Base-by-base conservation (phyloP, 2,329 filamentous ascomycete genomes). In the Pestalotiopsis sp. region DNA sequence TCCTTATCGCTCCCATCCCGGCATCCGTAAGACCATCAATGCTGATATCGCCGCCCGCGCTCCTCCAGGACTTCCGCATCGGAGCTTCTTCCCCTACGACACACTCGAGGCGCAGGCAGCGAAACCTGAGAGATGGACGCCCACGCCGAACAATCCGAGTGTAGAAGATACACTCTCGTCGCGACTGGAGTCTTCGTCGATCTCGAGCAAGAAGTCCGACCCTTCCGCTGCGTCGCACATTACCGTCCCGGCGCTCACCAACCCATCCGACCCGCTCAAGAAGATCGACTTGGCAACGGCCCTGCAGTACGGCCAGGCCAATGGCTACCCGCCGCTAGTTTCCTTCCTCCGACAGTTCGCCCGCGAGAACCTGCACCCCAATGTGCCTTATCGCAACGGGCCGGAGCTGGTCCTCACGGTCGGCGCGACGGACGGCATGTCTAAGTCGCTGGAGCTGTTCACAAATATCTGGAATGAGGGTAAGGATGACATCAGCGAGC, bases 51-150 rank as follows among this genome's bases (percentile, higher is more conserved):
- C 12, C 23, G 13, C 17, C 6, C 2, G n/a, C 23, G 14, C 49
- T 13, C 56, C 63, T 23, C 38, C 71, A 95, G 93, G 93, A 70
- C 87, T 97, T 25, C 95, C 95, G 17, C 91, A 96, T 79, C 85
- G 91, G 52, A 87, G 87, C 68, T 93, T 93, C 82, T 98, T 98
- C 77, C 95, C 95, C 9, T 97, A 92, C 80, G 94, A 98, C 75
- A 96, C 94, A 0, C 89, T 98, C 71, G 93, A 97, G 80, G 93
- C 94, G 56, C 90, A 92, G 72, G 89, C 92, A 70, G 93, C 93
- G 40, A 87, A 89, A 70, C 91, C 93, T 7, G 84, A 92, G 72
- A 89, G 94, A 79, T 96, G 92, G 86, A 85, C 87, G 41, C 92
- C 92, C 1, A 90, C 91, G 12, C 87, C 90, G 49, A 92, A 92